These are phyloP conservation scores for Ogataea populi-albae DNA, from an alignment of 805 yeast genomes.

Conservation along the genomic window DNA sequence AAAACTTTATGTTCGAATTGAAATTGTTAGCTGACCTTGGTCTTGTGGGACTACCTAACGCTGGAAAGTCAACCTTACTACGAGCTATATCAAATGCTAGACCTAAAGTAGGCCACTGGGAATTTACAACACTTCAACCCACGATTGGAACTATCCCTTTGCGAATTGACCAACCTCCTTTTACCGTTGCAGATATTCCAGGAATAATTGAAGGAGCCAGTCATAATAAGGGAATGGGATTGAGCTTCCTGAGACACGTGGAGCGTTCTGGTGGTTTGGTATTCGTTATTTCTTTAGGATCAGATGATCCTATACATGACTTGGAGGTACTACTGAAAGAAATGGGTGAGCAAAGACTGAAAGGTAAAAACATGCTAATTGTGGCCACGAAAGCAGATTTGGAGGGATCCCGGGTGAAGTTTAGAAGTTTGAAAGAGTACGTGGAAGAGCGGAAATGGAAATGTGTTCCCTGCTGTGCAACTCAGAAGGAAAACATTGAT, in stretches of 20 bases:
- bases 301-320: conserved; percentile 63
- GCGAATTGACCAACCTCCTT: conserved; percentile 61
- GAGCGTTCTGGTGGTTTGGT: conserved; percentile 90
- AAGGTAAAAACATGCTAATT: conserved; percentile 62
- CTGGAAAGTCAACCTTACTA: conserved; percentile 89
- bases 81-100: conserved; percentile 85
- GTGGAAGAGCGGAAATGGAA: conserved; percentile 56
- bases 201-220: conserved; percentile 91
- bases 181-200: conserved; percentile 96
- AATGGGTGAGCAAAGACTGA: conserved; percentile 61
- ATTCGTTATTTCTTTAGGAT: conserved; percentile 78
- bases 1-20: conserved; percentile 73
- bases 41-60: conserved; percentile 92
- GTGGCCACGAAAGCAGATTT: conserved; percentile 96
- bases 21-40: conserved; percentile 92
- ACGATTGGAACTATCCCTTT: conserved; percentile 81
- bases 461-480: conserved; percentile 82
- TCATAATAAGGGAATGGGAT: conserved; percentile 85
- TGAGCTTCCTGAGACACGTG: conserved; percentile 86
- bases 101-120: conserved; percentile 96
- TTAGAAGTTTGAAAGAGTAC: conserved; percentile 39
- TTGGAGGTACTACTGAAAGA: conserved; percentile 62
- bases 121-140: conserved; percentile 90
- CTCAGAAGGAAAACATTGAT: conserved; percentile 68
- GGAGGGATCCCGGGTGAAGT: conserved; percentile 50